A percentile compares a stretch with the other conserved stretches of the same genome.
phyloP scores from a whole-genome alignment of 2,329 filamentous ascomycete species.

The Penicillium sp. region DNA sequence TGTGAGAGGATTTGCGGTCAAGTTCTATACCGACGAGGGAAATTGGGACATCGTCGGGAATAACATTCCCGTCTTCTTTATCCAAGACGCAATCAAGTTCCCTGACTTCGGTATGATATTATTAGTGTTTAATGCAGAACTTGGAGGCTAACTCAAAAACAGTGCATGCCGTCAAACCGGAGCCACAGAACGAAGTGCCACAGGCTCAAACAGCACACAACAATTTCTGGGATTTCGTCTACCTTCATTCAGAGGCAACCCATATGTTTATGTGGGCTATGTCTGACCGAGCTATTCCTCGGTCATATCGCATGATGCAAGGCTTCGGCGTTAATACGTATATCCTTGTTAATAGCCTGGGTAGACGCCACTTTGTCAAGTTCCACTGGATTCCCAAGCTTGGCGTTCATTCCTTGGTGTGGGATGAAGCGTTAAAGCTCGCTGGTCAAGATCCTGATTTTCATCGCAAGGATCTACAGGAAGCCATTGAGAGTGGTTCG shows the following conservation, averaged over 20 bases:
- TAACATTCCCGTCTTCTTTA: no score
- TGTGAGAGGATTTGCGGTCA: slow-evolving; percentile 71
- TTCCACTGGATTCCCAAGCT: slow-evolving; percentile 32
- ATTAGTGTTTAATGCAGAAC: slow-evolving; percentile 26
- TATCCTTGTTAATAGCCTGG: slow-evolving; percentile 28
- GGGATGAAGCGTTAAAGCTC: slow-evolving; percentile 70
- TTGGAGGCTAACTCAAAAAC: background rate
- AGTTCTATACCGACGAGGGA: slow-evolving; percentile 72
- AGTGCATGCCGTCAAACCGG: slow-evolving; percentile 39
- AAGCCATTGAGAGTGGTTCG: slow-evolving; percentile 65
- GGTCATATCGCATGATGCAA: slow-evolving; percentile 34
- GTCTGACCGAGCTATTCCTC: slow-evolving; percentile 33
- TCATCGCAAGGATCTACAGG: slow-evolving; percentile 69
- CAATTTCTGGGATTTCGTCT: slow-evolving; percentile 50
- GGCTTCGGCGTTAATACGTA: slow-evolving; percentile 36
- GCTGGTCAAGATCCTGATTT: slow-evolving; percentile 72
- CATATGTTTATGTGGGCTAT: slow-evolving; percentile 29
- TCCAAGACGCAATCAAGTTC: background rate
- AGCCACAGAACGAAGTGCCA: slow-evolving; percentile 39
- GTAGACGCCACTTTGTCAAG: slow-evolving; percentile 34
- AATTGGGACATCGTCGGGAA: slow-evolving; percentile 53
- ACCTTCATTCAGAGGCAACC: slow-evolving; percentile 29
- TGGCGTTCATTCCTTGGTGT: slow-evolving; percentile 31
- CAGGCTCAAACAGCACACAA: slow-evolving; percentile 47
- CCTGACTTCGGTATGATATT: slow-evolving; percentile 25